Evolutionary conservation across 2,329 filamentous ascomycete species (phyloP).

Genomic region (Coniochaeta hoffmannii): DNA sequence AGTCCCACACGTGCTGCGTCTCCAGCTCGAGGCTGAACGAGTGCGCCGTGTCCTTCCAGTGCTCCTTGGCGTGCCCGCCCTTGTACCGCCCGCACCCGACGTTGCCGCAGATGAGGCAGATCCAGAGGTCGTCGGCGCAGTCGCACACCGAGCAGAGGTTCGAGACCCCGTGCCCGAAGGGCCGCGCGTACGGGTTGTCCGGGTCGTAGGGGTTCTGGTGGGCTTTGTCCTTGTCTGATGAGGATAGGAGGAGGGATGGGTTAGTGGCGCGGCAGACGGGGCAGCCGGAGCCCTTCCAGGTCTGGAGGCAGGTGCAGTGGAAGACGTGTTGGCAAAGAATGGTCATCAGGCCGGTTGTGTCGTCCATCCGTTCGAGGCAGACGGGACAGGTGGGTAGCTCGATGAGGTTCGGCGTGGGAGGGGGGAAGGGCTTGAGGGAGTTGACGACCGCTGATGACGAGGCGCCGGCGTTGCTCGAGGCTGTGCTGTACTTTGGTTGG

Average conservation of each 20-base stretch:
- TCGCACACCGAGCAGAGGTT: slow-evolving; percentile 80
- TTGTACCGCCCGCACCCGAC: slow-evolving; percentile 94
- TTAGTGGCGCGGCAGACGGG: slow-evolving; percentile 88
- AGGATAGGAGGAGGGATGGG: slow-evolving; percentile 23
- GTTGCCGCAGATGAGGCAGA: slow-evolving; percentile 87
- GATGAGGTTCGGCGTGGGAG: slow-evolving; percentile 71
- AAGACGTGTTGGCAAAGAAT: slow-evolving; percentile 98
- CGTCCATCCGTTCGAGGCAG: slow-evolving; percentile 96
- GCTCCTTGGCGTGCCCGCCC: slow-evolving; percentile 83
- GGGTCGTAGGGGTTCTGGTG: slow-evolving; percentile 29
- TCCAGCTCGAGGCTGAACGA: slow-evolving; percentile 88
- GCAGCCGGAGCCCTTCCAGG: slow-evolving; percentile 90
- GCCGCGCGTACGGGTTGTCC: slow-evolving; percentile 41
- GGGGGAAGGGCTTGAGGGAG: slow-evolving; percentile 53
- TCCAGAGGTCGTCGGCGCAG: slow-evolving; percentile 78
- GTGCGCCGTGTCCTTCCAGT: slow-evolving; percentile 85
- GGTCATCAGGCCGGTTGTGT: slow-evolving; percentile 88
- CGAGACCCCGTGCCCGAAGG: slow-evolving; percentile 51
- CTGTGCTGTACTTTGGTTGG: slow-evolving; percentile 8
- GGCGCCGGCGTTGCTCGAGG: slow-evolving; percentile 53
- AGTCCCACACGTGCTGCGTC: slow-evolving; percentile 97
- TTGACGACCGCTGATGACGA: slow-evolving; percentile 31
- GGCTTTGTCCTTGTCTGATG: slow-evolving; percentile 12
- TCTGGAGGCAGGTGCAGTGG: slow-evolving; percentile 91
- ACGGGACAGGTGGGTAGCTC: slow-evolving; percentile 95